Percentiles rank a stretch among this genome's conserved stretches.
Evolutionary conservation across 2,329 filamentous ascomycete genomes (phyloP).

Genomic region (Aspergillus eucalypticola): DNA sequence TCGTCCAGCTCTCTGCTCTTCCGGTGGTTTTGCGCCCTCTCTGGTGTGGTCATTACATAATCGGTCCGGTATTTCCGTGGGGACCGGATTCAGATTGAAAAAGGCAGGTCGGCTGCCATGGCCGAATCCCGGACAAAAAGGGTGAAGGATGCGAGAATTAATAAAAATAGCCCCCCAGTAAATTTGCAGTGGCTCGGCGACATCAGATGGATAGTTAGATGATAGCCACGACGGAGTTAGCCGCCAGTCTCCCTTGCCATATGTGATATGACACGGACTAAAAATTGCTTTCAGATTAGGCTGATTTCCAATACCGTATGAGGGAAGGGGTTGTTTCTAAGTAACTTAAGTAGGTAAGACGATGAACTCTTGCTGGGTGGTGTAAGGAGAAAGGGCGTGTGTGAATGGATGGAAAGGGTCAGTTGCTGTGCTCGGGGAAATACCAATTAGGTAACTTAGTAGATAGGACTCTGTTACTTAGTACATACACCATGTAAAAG

Average conservation of each 20-base stretch:
- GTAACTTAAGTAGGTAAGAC: not conserved
- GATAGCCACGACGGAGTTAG: not conserved
- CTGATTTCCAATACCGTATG: not conserved
- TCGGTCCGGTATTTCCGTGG: slow-evolving; percentile 8
- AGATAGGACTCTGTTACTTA: no score
- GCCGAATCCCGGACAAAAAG: not conserved
- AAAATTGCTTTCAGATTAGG: not conserved
- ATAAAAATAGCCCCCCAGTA: no score
- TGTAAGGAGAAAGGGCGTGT: no score
- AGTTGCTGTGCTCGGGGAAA: not conserved
- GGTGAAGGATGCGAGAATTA: no score
- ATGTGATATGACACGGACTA: not conserved
- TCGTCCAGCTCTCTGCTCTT: not conserved
- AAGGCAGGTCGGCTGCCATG: not conserved
- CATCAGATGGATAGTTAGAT: no score
- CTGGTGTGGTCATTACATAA: slow-evolving; percentile 1
- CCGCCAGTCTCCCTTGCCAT: not conserved
- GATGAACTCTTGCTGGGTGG: not conserved
- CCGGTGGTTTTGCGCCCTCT: not conserved
- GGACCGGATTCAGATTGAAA: no score
- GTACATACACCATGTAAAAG: not conserved
- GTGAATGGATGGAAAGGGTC: no score
- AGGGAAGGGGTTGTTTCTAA: not conserved
- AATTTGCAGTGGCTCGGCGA: not conserved
- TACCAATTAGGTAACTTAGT: no score